Evolutionary conservation across 225 moss, liverwort and hornwort species (phyloP), one percentile per base, ranked within the genome.

Genomic region (Rhytidiadelphus loreus): DNA sequence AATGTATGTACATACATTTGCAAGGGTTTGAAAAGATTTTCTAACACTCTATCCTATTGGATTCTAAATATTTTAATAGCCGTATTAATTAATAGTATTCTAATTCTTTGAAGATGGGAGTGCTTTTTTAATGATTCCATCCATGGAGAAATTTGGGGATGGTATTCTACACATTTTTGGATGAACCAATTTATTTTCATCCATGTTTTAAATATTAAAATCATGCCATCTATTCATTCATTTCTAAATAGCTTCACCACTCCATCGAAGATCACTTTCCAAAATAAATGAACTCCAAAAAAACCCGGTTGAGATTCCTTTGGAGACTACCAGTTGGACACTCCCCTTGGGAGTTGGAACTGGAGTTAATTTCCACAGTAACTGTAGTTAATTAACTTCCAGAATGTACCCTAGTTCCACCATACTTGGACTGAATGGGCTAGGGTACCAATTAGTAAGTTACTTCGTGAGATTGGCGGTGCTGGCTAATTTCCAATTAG

Each of bases 211-310:
- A 12, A 50, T 8, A 20, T 11, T 30, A 48, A 13, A 50, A 32
- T 12, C 11, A 12, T 32, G 12, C 16, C 9, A 0, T 70, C 13
- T 1, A 15, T 23, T 41, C 26, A 0, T 66, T 33, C 0, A 0
- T 21, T n/a, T n/a, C 22, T 22, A 66, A 61, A 68, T 16, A 53
- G 15, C 77, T 77, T 77, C 53, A 77, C 23, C 52, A 35, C 8
- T 35, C 35, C 53, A 23, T 14, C 24, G 53, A 24, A 35, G 23
- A 78, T 52, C 4, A 16, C 55, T 53, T 53, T 37, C 37, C 55
- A 4, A 55, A n/a, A 16, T 5, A 12, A 79, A 79, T 57, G 28
- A 39, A 57, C 25, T 17, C 17, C 2, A 7, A 3, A 16, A 52
- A 52, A 52, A 52, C 13, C 14, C 3, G 15, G 15, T 14, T 13